phyloP scores from a whole-genome alignment of 805 yeast genomes.

The Wickerhamiella brachini region DNA sequence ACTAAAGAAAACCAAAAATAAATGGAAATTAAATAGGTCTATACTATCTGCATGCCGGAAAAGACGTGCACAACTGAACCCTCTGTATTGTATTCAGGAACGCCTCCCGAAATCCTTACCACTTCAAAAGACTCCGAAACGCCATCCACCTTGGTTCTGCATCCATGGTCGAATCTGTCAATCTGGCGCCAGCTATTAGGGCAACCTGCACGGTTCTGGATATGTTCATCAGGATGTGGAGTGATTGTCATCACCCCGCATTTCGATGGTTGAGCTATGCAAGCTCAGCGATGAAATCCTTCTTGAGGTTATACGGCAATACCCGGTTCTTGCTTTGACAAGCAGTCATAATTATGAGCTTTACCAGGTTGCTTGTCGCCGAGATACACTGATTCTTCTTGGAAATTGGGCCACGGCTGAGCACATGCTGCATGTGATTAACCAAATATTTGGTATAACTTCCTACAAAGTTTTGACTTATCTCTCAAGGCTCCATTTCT shows the following conservation, averaged over 20 bases:
- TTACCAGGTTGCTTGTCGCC: slow-evolving; percentile 8
- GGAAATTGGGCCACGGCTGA: slow-evolving; percentile 7
- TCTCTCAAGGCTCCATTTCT: slow-evolving; percentile 11
- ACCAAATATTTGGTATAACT: slow-evolving; percentile 7
- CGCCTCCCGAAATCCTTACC: too few species aligned
- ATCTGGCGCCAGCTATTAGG: too few species aligned
- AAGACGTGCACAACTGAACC: too few species aligned
- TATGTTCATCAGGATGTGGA: too few species aligned
- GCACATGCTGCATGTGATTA: slow-evolving; percentile 9
- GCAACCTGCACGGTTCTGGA: neutral
- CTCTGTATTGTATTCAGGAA: too few species aligned
- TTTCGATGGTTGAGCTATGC: neutral
- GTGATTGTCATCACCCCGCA: neutral
- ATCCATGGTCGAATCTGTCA: too few species aligned
- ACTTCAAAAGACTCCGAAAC: too few species aligned
- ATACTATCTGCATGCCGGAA: too few species aligned
- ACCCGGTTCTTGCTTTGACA: slow-evolving; percentile 11
- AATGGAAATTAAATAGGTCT: too few species aligned
- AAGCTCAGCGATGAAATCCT: neutral
- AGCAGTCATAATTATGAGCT: slow-evolving; percentile 8
- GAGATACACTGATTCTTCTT: neutral
- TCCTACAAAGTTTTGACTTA: slow-evolving; percentile 14
- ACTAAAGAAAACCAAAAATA: too few species aligned
- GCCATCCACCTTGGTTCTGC: too few species aligned
- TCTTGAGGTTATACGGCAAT: slow-evolving; percentile 2